A percentile compares a stretch with the other conserved stretches of the same genome.
Conservation (phyloP, 2,329 filamentous ascomycete genomes). For the Talaromyces sp. region DNA sequence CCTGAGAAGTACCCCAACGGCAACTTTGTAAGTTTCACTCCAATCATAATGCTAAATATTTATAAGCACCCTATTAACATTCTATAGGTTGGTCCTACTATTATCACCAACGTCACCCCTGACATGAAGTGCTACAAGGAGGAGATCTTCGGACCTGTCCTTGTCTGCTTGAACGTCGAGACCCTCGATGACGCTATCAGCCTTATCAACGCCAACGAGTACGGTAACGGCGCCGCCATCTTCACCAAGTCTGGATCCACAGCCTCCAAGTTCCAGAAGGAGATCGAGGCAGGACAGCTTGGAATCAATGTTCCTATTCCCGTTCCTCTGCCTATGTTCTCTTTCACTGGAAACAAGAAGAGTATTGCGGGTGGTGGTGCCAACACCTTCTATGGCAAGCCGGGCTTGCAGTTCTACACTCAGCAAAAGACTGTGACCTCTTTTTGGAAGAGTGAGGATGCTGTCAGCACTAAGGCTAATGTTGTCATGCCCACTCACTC, state of each 20-base stretch:
- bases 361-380: constrained; percentile 88
- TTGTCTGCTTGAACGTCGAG: constrained; percentile 63
- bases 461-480: constrained; percentile 78
- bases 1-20: constrained; percentile 67
- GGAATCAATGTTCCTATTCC: constrained; percentile 70
- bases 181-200: constrained; percentile 65
- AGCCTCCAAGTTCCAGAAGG: constrained; percentile 64
- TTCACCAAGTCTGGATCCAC: constrained; percentile 66
- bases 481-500: constrained; percentile 81
- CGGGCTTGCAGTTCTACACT: constrained; percentile 92
- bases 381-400: constrained; percentile 93
- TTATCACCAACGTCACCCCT: constrained; percentile 66
- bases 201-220: constrained; percentile 67
- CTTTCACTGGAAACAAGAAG: constrained; percentile 77
- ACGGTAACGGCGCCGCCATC: constrained; percentile 68
- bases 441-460: constrained; percentile 84
- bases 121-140: constrained; percentile 69
- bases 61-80: not conserved
- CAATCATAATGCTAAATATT: not conserved
- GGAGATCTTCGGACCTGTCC: constrained; percentile 69
- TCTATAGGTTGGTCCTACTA: constrained; percentile 61
- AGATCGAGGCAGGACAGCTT: constrained; percentile 68
- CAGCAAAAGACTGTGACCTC: constrained; percentile 97
- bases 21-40: constrained; percentile 59
- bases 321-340: constrained; percentile 65